Base-by-base conservation (phyloP, 1,139 yeast species). In the Geotrichum histeridarum region DNA sequence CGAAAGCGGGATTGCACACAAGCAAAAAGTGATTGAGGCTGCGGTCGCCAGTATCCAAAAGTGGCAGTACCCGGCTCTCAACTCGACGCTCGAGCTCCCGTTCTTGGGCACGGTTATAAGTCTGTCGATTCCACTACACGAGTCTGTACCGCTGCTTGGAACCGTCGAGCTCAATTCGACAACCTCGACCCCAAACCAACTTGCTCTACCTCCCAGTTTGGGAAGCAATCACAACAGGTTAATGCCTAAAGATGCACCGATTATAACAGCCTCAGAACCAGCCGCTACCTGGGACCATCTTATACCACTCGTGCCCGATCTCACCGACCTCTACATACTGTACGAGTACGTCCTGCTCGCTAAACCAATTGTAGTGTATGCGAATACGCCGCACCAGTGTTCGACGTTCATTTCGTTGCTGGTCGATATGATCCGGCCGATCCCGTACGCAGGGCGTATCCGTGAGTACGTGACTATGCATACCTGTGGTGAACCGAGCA, bases 391-490 rank as follows among this genome's bases (percentile, higher is more conserved):
- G 5, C 61, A 60, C 27, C 54, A 61, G 17, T 64, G 66, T 52
- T 61, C 66, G 1, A 53, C 57, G 17, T 60, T 64, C 50, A 60
- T 64, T 30, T 58, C 61, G 27, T 53, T 57, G 35, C 58, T 58
- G 4, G 45, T 61, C 14, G 64, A 62, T 41, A 51, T 64, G 27
- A 59, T 64, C 47, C 44, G 62, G 17, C 67, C 67, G 3, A 47
- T 62, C 9, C 61, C 61, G 1, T 59, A 59, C 41, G 43, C 57
- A 12, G 51, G 52, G 27, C 57, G 57, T 14, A 53, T 62, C 14
- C 53, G 63, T 8, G 67, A 64, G 32, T 64, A 64, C 48, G 62
- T 63, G 27, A 64, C 67, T 1, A 60, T 64, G 38, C 65, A 64
- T 36, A 60, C 66, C 9, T 45, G 52, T 18, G 52, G 55, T 9